Percentiles rank a stretch among this genome's conserved stretches.
phyloP scores from a whole-genome alignment of 1,284 basidiomycete genomes.

The Pisolithus thermaeus region DNA sequence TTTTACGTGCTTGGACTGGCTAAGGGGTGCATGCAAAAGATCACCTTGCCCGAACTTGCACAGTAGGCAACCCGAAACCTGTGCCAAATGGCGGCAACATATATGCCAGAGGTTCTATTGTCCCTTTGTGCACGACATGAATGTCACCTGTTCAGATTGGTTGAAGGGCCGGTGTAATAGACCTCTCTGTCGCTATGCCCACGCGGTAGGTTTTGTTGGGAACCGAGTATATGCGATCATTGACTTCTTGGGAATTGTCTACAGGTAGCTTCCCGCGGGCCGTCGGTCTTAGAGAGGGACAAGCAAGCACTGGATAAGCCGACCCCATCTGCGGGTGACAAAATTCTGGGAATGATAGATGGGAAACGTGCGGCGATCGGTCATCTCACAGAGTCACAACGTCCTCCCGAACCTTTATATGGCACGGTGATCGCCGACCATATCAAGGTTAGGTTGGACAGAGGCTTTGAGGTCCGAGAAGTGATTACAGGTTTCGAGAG shows the following conservation, averaged over 20 bases:
- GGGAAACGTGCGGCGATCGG: neutral
- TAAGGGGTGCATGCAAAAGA: neutral
- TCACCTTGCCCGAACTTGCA: neutral
- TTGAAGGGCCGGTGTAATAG: no score
- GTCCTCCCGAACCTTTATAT: conserved; percentile 15
- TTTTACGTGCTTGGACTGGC: neutral
- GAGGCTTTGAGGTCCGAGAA: conserved; percentile 34
- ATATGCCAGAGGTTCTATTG: neutral
- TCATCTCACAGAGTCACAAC: neutral
- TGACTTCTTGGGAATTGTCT: neutral
- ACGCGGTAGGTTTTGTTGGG: neutral
- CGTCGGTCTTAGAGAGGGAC: neutral
- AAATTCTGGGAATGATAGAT: neutral
- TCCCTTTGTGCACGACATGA: neutral
- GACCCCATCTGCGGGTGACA: neutral
- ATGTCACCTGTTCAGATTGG: no score
- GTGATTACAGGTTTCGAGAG: conserved; percentile 40
- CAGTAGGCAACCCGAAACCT: neutral
- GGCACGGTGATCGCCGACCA: conserved; percentile 21
- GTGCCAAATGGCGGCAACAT: neutral
- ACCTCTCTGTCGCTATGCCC: no score
- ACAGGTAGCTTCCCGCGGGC: neutral
- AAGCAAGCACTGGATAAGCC: neutral
- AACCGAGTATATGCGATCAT: neutral
- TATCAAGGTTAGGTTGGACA: conserved; percentile 32